Evolutionary conservation across 2,329 filamentous ascomycete genomes (phyloP).

Genomic region (Pseudogymnoascus sp.): DNA sequence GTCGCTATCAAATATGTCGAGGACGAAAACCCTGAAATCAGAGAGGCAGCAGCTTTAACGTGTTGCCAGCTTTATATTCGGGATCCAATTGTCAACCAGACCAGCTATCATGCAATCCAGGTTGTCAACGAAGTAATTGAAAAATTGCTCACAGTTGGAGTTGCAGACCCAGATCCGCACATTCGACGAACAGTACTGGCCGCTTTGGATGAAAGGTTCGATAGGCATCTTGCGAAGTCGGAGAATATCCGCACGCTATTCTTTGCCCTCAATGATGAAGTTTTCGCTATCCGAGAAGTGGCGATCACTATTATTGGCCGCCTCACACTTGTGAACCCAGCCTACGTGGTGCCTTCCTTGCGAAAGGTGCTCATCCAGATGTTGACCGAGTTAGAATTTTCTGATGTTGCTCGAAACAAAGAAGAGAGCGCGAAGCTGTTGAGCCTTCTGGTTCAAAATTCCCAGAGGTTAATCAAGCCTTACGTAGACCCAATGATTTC

Average conservation of each 20-base stretch:
- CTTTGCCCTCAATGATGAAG: slow-evolving; percentile 89
- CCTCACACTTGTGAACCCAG: slow-evolving; percentile 82
- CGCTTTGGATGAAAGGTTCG: slow-evolving; percentile 87
- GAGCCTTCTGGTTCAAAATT: slow-evolving; percentile 85
- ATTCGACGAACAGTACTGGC: slow-evolving; percentile 84
- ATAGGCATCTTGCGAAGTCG: slow-evolving; percentile 91
- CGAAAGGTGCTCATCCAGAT: slow-evolving; percentile 94
- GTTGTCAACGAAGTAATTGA: slow-evolving; percentile 98
- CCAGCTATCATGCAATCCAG: slow-evolving; percentile 90
- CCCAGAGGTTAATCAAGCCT: slow-evolving; percentile 85
- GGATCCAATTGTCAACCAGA: slow-evolving; percentile 96
- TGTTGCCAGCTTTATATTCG: slow-evolving; percentile 96
- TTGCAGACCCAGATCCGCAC: slow-evolving; percentile 81
- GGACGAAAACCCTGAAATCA: slow-evolving; percentile 86
- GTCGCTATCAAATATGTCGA: slow-evolving; percentile 98
- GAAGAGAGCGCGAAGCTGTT: slow-evolving; percentile 93
- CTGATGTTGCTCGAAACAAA: slow-evolving; percentile 87
- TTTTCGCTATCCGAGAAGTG: slow-evolving; percentile 86
- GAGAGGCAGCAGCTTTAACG: slow-evolving; percentile 88
- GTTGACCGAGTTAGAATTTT: slow-evolving; percentile 91
- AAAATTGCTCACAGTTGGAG: slow-evolving; percentile 86
- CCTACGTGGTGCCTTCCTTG: slow-evolving; percentile 92
- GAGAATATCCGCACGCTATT: slow-evolving; percentile 96
- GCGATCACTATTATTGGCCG: slow-evolving; percentile 95
- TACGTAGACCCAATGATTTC: slow-evolving; percentile 96